phyloP scores from a whole-genome alignment of 2,329 filamentous ascomycete species.

The Rhynchosporium secalis region DNA sequence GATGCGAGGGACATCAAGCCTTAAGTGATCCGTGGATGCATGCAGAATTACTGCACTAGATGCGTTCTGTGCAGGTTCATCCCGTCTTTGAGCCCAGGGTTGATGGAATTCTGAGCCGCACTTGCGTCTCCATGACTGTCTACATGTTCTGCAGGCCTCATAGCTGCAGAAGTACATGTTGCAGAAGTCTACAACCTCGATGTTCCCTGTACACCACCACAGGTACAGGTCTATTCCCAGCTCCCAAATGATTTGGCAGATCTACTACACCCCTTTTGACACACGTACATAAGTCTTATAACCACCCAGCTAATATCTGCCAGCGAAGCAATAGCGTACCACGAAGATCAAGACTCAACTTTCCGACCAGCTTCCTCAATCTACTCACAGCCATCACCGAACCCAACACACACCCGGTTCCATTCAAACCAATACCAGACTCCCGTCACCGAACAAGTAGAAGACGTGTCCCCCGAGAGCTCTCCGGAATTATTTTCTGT shows the following conservation, averaged over 20 bases:
- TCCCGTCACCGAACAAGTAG: constrained; percentile 29
- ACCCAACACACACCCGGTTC: constrained; percentile 29
- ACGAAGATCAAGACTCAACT: constrained; percentile 34
- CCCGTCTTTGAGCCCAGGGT: neutral
- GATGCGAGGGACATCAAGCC: neutral
- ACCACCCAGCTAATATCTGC: constrained; percentile 25
- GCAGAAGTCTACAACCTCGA: constrained; percentile 6
- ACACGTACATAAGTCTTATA: constrained; percentile 16
- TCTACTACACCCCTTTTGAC: constrained; percentile 8
- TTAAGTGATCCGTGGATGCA: neutral
- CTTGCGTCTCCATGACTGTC: neutral
- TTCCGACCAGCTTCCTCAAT: constrained; percentile 58
- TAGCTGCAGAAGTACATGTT: neutral
- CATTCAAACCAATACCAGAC: constrained; percentile 36
- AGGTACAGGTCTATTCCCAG: constrained; percentile 19
- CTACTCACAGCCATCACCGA: constrained; percentile 58
- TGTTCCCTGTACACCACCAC: neutral
- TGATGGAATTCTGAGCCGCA: neutral
- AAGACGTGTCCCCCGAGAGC: constrained; percentile 47
- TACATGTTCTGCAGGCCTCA: neutral
- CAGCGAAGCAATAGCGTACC: constrained; percentile 28
- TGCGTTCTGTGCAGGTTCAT: neutral
- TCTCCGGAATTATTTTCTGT: constrained; percentile 40
- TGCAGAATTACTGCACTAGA: neutral
- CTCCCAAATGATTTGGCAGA: constrained; percentile 24